phyloP scores from a whole-genome alignment of 208 protist species.

The Trypanosoma mega region DNA sequence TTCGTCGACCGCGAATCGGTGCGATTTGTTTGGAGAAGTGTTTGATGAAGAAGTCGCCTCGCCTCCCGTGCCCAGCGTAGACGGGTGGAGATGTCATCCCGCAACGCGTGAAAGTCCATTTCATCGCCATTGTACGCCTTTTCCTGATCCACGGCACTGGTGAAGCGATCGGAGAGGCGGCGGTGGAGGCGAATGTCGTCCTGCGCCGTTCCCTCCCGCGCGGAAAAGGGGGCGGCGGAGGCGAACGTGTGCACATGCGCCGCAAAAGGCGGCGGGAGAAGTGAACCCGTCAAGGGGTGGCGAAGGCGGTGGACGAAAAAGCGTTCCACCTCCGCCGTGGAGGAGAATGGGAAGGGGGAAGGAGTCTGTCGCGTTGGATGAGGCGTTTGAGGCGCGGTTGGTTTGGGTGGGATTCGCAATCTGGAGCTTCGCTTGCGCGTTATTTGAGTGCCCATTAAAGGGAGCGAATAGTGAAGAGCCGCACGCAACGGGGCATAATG shows the following conservation, averaged over 20 bases:
- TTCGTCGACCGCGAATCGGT: neutral
- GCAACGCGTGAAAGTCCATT: slow-evolving; percentile 29
- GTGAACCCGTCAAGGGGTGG: neutral
- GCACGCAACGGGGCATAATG: no score
- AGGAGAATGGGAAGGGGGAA: neutral
- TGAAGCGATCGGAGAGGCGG: slow-evolving; percentile 41
- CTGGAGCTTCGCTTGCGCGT: no score
- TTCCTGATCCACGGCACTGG: slow-evolving; percentile 35
- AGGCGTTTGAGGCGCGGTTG: no score
- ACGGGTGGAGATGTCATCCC: slow-evolving; percentile 27
- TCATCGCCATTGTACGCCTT: slow-evolving; percentile 36
- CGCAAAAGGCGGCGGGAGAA: neutral
- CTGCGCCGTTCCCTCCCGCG: neutral
- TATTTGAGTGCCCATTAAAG: no score
- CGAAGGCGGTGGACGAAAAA: slow-evolving; percentile 4
- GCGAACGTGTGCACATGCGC: neutral
- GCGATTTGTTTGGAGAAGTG: neutral
- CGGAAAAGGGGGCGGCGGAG: neutral
- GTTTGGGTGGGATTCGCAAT: no score
- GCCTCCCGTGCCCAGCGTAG: slow-evolving; percentile 26
- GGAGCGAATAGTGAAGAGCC: no score
- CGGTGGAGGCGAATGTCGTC: slow-evolving; percentile 32
- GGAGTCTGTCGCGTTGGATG: no score
- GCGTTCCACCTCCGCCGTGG: neutral
- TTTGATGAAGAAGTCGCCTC: slow-evolving; percentile 5